phyloP scores from a whole-genome alignment of 225 moss, liverwort and hornwort species.

The Bryum argenteum region DNA sequence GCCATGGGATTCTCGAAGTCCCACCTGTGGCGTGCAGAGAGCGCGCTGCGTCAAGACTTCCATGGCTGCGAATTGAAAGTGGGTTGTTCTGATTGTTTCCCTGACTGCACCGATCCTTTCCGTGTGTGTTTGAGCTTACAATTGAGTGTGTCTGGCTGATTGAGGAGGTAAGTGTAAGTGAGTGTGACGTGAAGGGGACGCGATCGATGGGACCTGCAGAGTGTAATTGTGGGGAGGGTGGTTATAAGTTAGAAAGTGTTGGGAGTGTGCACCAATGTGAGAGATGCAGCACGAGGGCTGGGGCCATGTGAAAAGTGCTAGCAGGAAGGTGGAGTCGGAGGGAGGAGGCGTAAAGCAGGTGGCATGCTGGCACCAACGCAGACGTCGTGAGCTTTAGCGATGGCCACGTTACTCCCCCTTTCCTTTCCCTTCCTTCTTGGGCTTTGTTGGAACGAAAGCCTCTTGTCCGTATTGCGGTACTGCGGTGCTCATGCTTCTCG shows the following conservation, averaged over 20 bases:
- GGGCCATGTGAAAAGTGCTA: slow-evolving; percentile 27
- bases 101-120: background rate
- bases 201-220: slow-evolving; percentile 6
- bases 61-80: slow-evolving; percentile 22
- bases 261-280: slow-evolving; percentile 10
- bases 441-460: too few relatives aligned
- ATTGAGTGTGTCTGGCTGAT: too few relatives aligned
- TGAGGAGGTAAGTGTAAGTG: too few relatives aligned
- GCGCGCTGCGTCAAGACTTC: slow-evolving; percentile 45
- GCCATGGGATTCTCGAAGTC: too few relatives aligned
- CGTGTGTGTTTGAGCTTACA: too few relatives aligned
- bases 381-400: slow-evolving; percentile 1
- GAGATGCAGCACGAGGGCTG: background rate
- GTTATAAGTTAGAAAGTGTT: background rate
- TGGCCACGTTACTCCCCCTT: slow-evolving; percentile 28
- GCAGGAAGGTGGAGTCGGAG: background rate
- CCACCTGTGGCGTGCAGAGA: slow-evolving; percentile 41
- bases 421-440: background rate
- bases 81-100: background rate
- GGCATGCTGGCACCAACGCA: background rate
- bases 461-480: too few relatives aligned
- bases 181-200: slow-evolving; percentile 30
- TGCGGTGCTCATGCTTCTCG: too few relatives aligned
- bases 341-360: slow-evolving; percentile 18
- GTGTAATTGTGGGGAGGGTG: background rate